Conservation (phyloP, 768 basidiomycete species). For the Trichaptum fuscoviolaceum region DNA sequence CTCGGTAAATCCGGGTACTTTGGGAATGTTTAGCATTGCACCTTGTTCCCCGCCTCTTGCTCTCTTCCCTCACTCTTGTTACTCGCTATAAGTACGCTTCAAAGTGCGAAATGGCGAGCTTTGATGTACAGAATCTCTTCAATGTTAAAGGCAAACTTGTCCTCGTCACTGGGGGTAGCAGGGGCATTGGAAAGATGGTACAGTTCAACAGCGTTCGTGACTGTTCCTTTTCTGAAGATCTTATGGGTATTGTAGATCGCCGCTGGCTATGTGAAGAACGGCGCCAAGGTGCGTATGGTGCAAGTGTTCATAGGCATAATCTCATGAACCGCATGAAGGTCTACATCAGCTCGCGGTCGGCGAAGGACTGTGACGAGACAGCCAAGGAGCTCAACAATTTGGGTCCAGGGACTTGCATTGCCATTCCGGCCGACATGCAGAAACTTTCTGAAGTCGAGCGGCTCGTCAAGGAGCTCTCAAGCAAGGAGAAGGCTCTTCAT, state of each 20-base stretch:
- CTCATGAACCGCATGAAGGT: slow-evolving; percentile 29
- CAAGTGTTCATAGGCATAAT: not conserved
- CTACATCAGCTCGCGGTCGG: slow-evolving; percentile 58
- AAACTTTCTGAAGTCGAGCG: slow-evolving; percentile 48
- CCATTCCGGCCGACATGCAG: slow-evolving; percentile 50
- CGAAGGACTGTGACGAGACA: slow-evolving; percentile 44
- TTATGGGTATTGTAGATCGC: slow-evolving; percentile 41
- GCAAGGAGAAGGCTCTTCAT: slow-evolving; percentile 48
- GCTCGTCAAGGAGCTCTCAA: slow-evolving; percentile 44
- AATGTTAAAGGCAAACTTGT: slow-evolving; percentile 49
- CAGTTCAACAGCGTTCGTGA: slow-evolving; percentile 11
- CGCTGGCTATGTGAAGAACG: slow-evolving; percentile 56
- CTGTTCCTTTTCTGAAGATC: not conserved
- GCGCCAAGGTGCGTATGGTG: slow-evolving; percentile 39
- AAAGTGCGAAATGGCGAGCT: slow-evolving; percentile 28
- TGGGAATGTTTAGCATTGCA: slow-evolving; percentile 2
- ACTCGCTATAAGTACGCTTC: not conserved
- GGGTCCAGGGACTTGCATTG: slow-evolving; percentile 51
- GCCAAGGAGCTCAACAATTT: slow-evolving; percentile 45
- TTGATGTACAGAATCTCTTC: slow-evolving; percentile 37
- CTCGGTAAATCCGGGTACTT: not conserved
- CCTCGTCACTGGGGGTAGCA: slow-evolving; percentile 60
- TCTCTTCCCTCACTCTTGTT: not conserved
- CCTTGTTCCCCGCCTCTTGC: not conserved
- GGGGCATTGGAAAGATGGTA: slow-evolving; percentile 65